Evolutionary conservation across 129 eudicot species (phyloP), one percentile per base, ranked within the genome.

Genomic region (Sambucus nigra): DNA sequence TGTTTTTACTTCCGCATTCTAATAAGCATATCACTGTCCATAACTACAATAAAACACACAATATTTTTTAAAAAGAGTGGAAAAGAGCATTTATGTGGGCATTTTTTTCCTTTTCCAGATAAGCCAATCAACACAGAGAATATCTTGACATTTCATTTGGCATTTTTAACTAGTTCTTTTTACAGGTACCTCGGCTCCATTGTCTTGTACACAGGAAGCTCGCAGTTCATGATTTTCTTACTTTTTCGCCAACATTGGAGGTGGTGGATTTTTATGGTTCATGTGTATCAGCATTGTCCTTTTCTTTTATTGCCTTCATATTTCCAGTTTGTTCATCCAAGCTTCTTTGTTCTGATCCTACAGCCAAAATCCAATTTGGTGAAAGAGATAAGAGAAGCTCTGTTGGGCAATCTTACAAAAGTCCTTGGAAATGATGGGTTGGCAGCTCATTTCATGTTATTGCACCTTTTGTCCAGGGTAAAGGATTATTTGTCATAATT

Each of bases 391-490:
- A 76, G 96, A 50, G 91, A 92, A 32, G 64, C 94, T 41, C 63
- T 92, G 42, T 54, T 92, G 66, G 76, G 65, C 15, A 82, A 92
- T 70, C 94, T 92, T 24, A 71, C 84, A 23, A 62, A 82, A 33
- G 79, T 77, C 59, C 87, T 92, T 21, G 99, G 99, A 58, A 81
- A 80, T 65, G 99, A 92, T 46, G 68, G 68, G 48, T 51, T 92
- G 71, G 87, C 96, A 72, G 99, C 99, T 61, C 73, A 80, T 28
- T 80, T 74, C 75, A 56, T 92, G 71, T 68, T 92, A 63, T 69
- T 92, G 75, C 96, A 92, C 67, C 85, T 92, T 56, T 69, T 92
- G 52, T 92, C 99, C 49, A 76, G 76, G 94, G 99, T 81, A 73
- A 45, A 18, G 5, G 47, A 14, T 25, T 45, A 17, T 44, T 32